Evolutionary conservation across 1,284 basidiomycete genomes (phyloP), one percentile per base, ranked within the genome.

Genomic region (Melampsora larici-populina): DNA sequence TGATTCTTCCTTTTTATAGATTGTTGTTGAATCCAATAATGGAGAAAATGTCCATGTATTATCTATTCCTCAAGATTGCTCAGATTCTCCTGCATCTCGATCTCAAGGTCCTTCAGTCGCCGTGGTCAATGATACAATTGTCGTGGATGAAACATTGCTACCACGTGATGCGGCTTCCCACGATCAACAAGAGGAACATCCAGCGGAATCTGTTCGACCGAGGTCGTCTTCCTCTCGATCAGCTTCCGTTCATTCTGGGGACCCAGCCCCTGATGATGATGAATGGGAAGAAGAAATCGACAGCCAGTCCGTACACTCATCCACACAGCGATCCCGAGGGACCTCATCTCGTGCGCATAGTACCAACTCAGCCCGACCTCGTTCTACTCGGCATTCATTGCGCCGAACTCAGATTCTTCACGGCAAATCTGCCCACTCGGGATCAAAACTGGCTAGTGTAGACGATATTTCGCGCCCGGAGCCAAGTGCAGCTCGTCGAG

Each of bases 21-120:
- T 74, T 49, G 71, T 74, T 13, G 51, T 74, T 65, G 71, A 74
- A 43, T 66, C 33, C n/a, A 64, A 48, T 49, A 63, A 74, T 36
- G 71, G 71, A 9, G 49, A 31, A 9, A 21, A 74, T 66, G 71
- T 66, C 13, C 62, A 65, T 21, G 71, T 74, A 63, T 48, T 49
- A 21, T 29, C 71, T 9, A 58, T 58, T 17, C 55, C 55, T 43
- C 40, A 43, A 43, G 11, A 43, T 13, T 43, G 40, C 40, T 9
- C 11, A 43, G 40, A 43, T 43, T 13, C 55, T 9, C 1, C 33
- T 43, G 36, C 31, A 13, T 9, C 1, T 31, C 64, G 58, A 72
- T 33, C 40, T 63, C 36, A 63, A 43, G 55, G 55, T 46, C n/a
- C 60, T 58, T n/a, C 60, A 62, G 40, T 72, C 58, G 5, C 40